Conservation (phyloP, 2,329 filamentous ascomycete species). For the Verticillium nubilum region DNA sequence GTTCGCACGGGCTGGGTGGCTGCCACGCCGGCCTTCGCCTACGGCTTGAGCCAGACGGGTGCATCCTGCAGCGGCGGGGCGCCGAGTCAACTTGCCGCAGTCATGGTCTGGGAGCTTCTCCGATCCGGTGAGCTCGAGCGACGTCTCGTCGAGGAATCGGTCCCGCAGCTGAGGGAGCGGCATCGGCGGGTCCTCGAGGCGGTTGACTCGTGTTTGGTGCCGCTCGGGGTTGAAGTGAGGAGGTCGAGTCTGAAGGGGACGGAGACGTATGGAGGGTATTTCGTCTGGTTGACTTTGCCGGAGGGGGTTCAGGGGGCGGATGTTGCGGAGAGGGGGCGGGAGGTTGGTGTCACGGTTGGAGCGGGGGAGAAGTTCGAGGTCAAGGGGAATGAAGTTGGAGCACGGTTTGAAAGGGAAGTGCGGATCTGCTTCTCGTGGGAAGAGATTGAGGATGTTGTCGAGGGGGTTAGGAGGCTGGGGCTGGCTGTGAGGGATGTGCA, state of each 20-base stretch:
- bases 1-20: slow-evolving; percentile 86
- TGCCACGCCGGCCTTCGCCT: slow-evolving; percentile 50
- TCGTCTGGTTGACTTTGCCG: slow-evolving; percentile 72
- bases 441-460: slow-evolving; percentile 56
- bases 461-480: slow-evolving; percentile 62
- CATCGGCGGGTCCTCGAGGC: slow-evolving; percentile 50
- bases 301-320: slow-evolving; percentile 40
- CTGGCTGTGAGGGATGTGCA: slow-evolving; percentile 31
- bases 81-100: slow-evolving; percentile 49
- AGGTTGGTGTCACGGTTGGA: slow-evolving; percentile 61
- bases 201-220: slow-evolving; percentile 53
- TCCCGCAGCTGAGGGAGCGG: slow-evolving; percentile 39
- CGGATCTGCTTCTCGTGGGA: slow-evolving; percentile 72
- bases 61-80: slow-evolving; percentile 52
- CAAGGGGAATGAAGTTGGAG: slow-evolving; percentile 45
- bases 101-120: slow-evolving; percentile 44
- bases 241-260: slow-evolving; percentile 24
- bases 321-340: slow-evolving; percentile 51
- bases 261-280: slow-evolving; percentile 71
- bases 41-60: slow-evolving; percentile 47
- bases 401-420: slow-evolving; percentile 53
- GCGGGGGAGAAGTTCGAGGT: slow-evolving; percentile 67
- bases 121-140: slow-evolving; percentile 33
- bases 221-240: slow-evolving; percentile 50
- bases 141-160: slow-evolving; percentile 35